Conservation (phyloP, 257 asterid genomes). For the Solanum infundibuliforme region DNA sequence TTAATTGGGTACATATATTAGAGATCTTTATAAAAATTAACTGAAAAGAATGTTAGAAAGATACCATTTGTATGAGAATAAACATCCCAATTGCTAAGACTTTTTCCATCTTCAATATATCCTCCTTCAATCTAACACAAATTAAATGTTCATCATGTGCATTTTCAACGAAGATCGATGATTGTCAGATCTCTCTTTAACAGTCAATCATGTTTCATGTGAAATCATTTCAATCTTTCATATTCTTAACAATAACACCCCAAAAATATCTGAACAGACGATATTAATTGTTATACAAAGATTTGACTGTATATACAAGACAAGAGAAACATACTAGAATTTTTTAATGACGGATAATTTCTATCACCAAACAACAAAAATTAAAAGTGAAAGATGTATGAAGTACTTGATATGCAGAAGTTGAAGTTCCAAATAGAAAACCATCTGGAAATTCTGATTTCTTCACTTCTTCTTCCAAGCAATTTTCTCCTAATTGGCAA, state of each 20-base stretch:
- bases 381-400: neutral
- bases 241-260: neutral
- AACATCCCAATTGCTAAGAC: slow-evolving; percentile 19
- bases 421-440: slow-evolving; percentile 5
- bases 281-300: neutral
- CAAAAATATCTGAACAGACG: neutral
- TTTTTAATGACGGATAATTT: neutral
- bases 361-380: neutral
- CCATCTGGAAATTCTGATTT: neutral
- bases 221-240: neutral
- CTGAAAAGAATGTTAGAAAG: neutral
- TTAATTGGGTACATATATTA: neutral
- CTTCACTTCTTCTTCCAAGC: neutral
- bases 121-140: slow-evolving; percentile 20
- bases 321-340: neutral
- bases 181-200: neutral
- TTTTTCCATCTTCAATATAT: slow-evolving; percentile 14
- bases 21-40: neutral
- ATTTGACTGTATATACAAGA: neutral
- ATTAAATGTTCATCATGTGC: neutral
- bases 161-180: neutral
- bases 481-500: neutral
- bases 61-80: slow-evolving; percentile 7
- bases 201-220: neutral
- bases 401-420: slow-evolving; percentile 4